Percentiles rank a stretch among this genome's conserved stretches.
phyloP scores from a whole-genome alignment of 352 stramenopile species.

The Phytopythium boreale region DNA sequence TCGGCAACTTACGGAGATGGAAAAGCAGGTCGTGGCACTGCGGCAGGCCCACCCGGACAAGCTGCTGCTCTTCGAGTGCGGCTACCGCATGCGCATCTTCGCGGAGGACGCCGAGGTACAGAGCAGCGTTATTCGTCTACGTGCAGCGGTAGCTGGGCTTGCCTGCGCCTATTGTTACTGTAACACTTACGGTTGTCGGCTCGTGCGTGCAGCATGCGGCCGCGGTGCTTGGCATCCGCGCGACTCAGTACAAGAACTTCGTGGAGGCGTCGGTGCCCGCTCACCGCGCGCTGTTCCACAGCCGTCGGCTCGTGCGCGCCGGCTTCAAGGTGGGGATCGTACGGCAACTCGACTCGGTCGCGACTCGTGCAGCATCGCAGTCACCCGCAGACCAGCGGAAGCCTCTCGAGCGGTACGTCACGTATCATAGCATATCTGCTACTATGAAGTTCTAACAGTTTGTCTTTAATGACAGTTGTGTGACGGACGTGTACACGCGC shows the following conservation, averaged over 20 bases:
- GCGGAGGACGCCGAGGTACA: slow-evolving; percentile 54
- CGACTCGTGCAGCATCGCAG: slow-evolving; percentile 14
- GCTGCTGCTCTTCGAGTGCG: slow-evolving; percentile 75
- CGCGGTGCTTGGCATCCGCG: slow-evolving; percentile 33
- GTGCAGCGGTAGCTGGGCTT: background rate
- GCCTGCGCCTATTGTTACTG: background rate
- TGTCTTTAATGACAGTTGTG: slow-evolving; percentile 17
- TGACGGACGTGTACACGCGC: slow-evolving; percentile 42
- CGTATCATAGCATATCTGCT: too few species aligned
- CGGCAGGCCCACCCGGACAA: slow-evolving; percentile 34
- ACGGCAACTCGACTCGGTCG: slow-evolving; percentile 50
- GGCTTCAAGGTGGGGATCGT: slow-evolving; percentile 70
- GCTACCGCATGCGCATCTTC: slow-evolving; percentile 82
- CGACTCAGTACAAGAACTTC: slow-evolving; percentile 31
- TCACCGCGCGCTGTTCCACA: slow-evolving; percentile 36
- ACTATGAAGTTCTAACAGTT: slow-evolving; percentile 1
- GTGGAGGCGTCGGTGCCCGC: slow-evolving; percentile 51
- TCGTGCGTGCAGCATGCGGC: slow-evolving; percentile 20
- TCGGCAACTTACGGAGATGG: slow-evolving; percentile 54
- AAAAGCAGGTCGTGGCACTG: slow-evolving; percentile 68
- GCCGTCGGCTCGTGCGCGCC: slow-evolving; percentile 33
- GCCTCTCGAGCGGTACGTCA: slow-evolving; percentile 35
- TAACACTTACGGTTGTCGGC: background rate
- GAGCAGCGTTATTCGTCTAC: background rate
- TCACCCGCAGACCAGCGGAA: slow-evolving; percentile 13